A percentile compares a stretch with the other conserved stretches of the same genome.
Conservation (phyloP, 805 yeast genomes). For the Hanseniaspora vineae region DNA sequence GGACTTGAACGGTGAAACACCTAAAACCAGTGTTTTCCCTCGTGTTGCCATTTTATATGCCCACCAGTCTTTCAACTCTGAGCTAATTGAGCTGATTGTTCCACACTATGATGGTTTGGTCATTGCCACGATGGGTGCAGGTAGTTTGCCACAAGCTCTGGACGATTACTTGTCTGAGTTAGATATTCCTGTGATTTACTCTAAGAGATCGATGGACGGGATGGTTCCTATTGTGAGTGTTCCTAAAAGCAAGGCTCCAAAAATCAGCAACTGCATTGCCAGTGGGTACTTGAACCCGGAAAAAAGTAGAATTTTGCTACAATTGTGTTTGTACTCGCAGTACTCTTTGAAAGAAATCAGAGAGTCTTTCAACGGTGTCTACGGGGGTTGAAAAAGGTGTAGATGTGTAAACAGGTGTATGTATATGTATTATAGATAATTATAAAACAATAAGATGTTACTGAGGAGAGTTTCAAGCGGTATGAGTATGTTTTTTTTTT, state of each 20-base stretch:
- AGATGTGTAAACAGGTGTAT: neutral
- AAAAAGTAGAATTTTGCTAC: slow-evolving; percentile 45
- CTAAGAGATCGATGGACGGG: slow-evolving; percentile 60
- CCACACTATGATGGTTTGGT: slow-evolving; percentile 42
- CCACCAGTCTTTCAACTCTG: slow-evolving; percentile 46
- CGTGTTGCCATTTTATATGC: slow-evolving; percentile 43
- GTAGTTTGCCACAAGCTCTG: slow-evolving; percentile 42
- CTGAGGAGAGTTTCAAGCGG: no score
- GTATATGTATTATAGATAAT: neutral
- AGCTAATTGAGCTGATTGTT: slow-evolving; percentile 33
- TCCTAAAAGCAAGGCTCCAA: slow-evolving; percentile 26
- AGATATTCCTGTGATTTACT: slow-evolving; percentile 44
- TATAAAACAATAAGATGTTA: no score
- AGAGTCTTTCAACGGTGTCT: slow-evolving; percentile 36
- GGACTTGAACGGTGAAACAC: slow-evolving; percentile 6
- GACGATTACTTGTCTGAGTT: slow-evolving; percentile 25
- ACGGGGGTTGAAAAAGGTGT: slow-evolving; percentile 29
- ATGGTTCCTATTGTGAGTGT: slow-evolving; percentile 45
- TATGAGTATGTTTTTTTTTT: slow-evolving; percentile 1
- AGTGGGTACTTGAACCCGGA: slow-evolving; percentile 58
- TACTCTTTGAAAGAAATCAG: slow-evolving; percentile 29
- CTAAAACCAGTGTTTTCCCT: slow-evolving; percentile 13
- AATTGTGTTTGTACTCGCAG: slow-evolving; percentile 36
- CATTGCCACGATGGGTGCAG: slow-evolving; percentile 63
- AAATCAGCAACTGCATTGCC: slow-evolving; percentile 35